Evolutionary conservation across 2,329 filamentous ascomycete species (phyloP).

Genomic region (Cladophialophora bantiana): DNA sequence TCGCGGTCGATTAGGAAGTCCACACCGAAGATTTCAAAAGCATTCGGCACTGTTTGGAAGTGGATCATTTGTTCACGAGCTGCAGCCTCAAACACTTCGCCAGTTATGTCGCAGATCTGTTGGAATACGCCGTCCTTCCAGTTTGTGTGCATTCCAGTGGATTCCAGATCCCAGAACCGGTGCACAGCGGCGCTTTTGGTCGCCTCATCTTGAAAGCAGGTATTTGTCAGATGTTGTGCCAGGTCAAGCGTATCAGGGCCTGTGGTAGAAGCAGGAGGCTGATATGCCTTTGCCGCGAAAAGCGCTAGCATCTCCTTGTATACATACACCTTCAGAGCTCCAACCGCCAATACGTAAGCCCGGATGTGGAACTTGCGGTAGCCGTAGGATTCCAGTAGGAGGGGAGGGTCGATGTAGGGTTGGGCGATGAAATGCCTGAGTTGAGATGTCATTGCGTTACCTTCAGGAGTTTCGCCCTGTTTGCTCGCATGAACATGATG

Average conservation of each 20-base stretch:
- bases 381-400: slow-evolving; percentile 70
- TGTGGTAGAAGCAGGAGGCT: slow-evolving; percentile 59
- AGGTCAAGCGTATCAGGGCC: slow-evolving; percentile 61
- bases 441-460: slow-evolving; percentile 79
- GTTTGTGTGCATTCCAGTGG: slow-evolving; percentile 43
- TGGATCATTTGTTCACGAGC: slow-evolving; percentile 83
- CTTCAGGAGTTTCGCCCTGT: slow-evolving; percentile 48
- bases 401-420: slow-evolving; percentile 88
- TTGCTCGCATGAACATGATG: slow-evolving; percentile 44
- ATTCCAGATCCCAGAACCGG: slow-evolving; percentile 74
- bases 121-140: slow-evolving; percentile 70
- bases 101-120: slow-evolving; percentile 77
- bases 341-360: slow-evolving; percentile 84
- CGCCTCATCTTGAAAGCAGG: slow-evolving; percentile 76
- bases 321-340: slow-evolving; percentile 80
- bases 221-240: slow-evolving; percentile 87
- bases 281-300: slow-evolving; percentile 80
- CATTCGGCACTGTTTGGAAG: slow-evolving; percentile 87
- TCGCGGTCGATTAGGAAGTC: slow-evolving; percentile 81
- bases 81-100: slow-evolving; percentile 84
- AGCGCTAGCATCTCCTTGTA: slow-evolving; percentile 92
- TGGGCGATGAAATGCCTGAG: slow-evolving; percentile 96
- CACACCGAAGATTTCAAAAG: slow-evolving; percentile 89
- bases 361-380: slow-evolving; percentile 92
- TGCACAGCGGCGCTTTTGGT: slow-evolving; percentile 64